Conservation (phyloP, 495 filamentous ascomycete species). For the Hypoxylon lienhwacheense region DNA sequence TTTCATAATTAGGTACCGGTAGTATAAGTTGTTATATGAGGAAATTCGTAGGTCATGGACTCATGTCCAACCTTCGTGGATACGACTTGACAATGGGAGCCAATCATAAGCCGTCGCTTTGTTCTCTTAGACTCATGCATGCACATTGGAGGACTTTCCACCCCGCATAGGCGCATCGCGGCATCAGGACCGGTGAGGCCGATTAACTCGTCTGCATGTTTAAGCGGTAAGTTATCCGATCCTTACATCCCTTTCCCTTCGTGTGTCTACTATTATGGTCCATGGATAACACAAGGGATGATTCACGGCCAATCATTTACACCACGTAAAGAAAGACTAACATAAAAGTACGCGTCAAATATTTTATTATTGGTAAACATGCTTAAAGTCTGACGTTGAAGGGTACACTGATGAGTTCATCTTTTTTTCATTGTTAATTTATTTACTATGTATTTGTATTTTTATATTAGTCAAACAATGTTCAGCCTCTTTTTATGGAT, state of each 20-base stretch:
- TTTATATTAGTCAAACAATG: background rate
- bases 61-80: constrained; percentile 12
- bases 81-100: constrained; percentile 1
- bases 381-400: too few species aligned
- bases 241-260: background rate
- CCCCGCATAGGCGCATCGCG: constrained; percentile 8
- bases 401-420: too few species aligned
- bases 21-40: constrained; percentile 1
- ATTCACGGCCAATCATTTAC: too few species aligned
- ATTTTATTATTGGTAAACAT: too few species aligned
- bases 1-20: constrained; percentile 2
- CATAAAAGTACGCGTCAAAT: too few species aligned
- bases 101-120: constrained; percentile 12
- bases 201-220: constrained; percentile 11
- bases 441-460: too few species aligned
- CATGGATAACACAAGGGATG: too few species aligned
- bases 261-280: too few species aligned
- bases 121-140: constrained; percentile 21
- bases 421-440: too few species aligned
- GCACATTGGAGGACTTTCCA: constrained; percentile 6
- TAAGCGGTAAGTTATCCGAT: background rate
- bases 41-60: constrained; percentile 4
- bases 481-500: too few species aligned
- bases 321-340: too few species aligned
- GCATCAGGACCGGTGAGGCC: constrained; percentile 14